Evolutionary conservation across 2,329 filamentous ascomycete genomes (phyloP).

Genomic region (Penicillium sp.): DNA sequence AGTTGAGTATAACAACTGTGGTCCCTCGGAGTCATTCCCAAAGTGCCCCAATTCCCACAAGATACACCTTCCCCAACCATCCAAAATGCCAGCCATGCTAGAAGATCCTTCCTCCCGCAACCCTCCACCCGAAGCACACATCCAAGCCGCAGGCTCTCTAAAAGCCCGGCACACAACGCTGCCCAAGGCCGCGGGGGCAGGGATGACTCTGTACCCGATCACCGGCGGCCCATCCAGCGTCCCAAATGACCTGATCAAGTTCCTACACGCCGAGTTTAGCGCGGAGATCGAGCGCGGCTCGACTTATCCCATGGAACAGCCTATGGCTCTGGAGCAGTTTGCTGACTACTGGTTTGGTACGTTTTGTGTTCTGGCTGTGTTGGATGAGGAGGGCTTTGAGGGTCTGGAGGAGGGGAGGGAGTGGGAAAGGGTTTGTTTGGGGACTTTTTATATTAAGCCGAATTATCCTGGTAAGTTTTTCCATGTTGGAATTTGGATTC

Average conservation of each 20-base stretch:
- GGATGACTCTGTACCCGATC: constrained; percentile 33
- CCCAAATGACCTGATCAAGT: constrained; percentile 24
- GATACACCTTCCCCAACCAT: background rate
- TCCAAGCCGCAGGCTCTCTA: constrained; percentile 21
- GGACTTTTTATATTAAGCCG: constrained; percentile 43
- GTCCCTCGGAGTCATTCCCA: no score
- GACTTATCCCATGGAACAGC: constrained; percentile 41
- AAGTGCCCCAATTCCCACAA: no score
- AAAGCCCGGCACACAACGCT: constrained; percentile 24
- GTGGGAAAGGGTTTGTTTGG: constrained; percentile 37
- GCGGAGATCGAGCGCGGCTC: constrained; percentile 36
- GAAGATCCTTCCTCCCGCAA: constrained; percentile 34
- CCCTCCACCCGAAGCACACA: constrained; percentile 25
- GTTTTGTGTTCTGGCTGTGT: constrained; percentile 35
- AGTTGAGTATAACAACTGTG: background rate
- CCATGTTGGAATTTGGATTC: no score
- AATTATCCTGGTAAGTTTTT: constrained; percentile 39
- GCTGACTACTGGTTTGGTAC: constrained; percentile 41
- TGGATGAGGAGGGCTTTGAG: constrained; percentile 18
- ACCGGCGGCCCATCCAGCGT: constrained; percentile 21
- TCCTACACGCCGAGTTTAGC: constrained; percentile 35
- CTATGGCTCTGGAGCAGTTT: constrained; percentile 31
- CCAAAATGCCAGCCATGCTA: constrained; percentile 36
- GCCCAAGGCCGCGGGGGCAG: constrained; percentile 18
- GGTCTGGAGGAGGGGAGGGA: constrained; percentile 27